Evolutionary conservation across 345 rosid genomes (phyloP).

Genomic region (Fremontodendron californicum): DNA sequence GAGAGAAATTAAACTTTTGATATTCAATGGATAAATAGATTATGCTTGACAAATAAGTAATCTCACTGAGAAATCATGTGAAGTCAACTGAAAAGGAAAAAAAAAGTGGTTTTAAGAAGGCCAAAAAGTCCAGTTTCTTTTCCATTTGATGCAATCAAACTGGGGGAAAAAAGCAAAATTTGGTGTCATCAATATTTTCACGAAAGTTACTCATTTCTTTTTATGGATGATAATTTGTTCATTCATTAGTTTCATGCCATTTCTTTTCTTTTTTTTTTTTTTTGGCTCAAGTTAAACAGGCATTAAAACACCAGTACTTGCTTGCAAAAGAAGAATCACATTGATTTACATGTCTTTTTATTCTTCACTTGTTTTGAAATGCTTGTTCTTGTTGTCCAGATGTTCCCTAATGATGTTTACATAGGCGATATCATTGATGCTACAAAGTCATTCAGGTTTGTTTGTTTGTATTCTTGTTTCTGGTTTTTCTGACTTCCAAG

Average conservation of each 20-base stretch:
- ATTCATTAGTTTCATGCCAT: neutral
- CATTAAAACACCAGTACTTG: neutral
- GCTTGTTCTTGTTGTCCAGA: constrained; percentile 39
- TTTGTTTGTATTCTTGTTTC: too few species aligned
- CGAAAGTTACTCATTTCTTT: neutral
- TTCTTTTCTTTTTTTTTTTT: too few species aligned
- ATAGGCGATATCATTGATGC: constrained; percentile 68
- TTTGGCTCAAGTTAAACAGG: constrained; percentile 6
- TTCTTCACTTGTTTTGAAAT: neutral
- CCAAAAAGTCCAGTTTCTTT: neutral
- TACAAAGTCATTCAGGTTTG: constrained; percentile 73
- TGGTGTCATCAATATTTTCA: neutral
- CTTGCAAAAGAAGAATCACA: constrained; percentile 6
- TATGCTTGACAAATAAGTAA: neutral
- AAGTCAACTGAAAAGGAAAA: constrained; percentile 1
- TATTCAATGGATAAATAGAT: neutral
- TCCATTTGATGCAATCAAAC: constrained; percentile 3
- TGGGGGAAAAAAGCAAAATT: neutral
- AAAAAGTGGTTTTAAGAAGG: neutral
- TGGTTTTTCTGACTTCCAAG: constrained; percentile 8
- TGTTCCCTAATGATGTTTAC: constrained; percentile 71
- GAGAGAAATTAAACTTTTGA: neutral
- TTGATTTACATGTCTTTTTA: neutral
- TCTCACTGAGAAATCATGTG: neutral
- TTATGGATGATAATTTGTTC: neutral